A percentile compares a stretch with the other conserved stretches of the same genome.
phyloP scores from a whole-genome alignment of 2,329 filamentous ascomycete genomes.

The Fusarium sp. region DNA sequence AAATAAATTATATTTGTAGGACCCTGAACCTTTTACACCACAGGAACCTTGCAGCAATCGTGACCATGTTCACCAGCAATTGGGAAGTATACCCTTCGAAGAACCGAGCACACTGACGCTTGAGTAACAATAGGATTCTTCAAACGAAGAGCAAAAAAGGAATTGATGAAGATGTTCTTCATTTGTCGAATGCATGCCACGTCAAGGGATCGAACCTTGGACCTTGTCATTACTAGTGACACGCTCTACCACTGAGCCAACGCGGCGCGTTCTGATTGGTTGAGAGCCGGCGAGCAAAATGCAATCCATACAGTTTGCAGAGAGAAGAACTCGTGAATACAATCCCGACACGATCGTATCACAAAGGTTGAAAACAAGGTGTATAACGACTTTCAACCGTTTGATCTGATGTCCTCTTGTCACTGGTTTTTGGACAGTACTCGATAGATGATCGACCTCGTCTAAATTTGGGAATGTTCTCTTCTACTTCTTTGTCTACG shows the following conservation, averaged over 20 bases:
- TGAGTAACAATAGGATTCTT: no score
- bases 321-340: neutral
- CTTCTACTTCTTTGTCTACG: no score
- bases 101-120: no score
- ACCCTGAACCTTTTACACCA: neutral
- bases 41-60: neutral
- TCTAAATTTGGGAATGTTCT: neutral
- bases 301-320: fast-evolving
- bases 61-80: neutral
- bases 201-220: conserved; percentile 9
- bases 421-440: neutral
- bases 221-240: conserved; percentile 14
- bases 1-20: neutral
- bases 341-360: neutral
- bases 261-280: neutral
- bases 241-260: conserved; percentile 15
- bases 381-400: neutral
- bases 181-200: neutral
- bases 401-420: neutral
- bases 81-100: neutral
- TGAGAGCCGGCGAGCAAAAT: neutral
- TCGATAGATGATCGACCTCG: neutral
- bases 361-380: neutral
- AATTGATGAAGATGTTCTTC: neutral
- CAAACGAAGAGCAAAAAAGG: neutral